phyloP scores from a whole-genome alignment of 108 stramenopile species.

The Skeletonema potamos region DNA sequence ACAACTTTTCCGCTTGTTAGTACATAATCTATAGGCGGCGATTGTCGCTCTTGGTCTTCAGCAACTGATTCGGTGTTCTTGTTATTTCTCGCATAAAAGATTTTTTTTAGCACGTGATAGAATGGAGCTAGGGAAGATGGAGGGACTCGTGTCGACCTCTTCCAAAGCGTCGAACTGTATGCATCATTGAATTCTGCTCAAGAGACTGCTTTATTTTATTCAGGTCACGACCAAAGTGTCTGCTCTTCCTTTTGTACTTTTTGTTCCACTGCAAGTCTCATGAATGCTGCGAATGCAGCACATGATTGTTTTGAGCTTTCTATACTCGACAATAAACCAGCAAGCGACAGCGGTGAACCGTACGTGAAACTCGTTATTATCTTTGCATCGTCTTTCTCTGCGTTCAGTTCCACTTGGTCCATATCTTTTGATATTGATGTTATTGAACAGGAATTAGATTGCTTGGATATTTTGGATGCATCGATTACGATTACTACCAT shows the following conservation, averaged over 20 bases:
- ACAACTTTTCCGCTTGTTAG: too few relatives aligned
- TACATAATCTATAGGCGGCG: too few relatives aligned
- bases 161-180: too few relatives aligned
- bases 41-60: too few relatives aligned
- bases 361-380: conserved; percentile 37
- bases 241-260: conserved; percentile 64
- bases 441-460: background rate
- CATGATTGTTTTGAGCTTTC: conserved; percentile 56
- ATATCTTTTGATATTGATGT: background rate
- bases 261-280: conserved; percentile 77
- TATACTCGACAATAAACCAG: conserved; percentile 35
- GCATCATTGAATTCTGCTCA: too few relatives aligned
- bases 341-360: conserved; percentile 29
- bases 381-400: background rate
- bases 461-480: conserved; percentile 7
- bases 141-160: too few relatives aligned
- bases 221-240: conserved; percentile 56
- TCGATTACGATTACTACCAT: conserved; percentile 56
- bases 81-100: too few relatives aligned
- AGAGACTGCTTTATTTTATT: background rate
- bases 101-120: too few relatives aligned
- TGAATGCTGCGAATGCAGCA: conserved; percentile 75
- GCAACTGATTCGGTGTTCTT: too few relatives aligned
- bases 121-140: too few relatives aligned
- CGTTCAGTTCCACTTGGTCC: background rate